phyloP scores from a whole-genome alignment of 1,139 yeast species.

The Candida tropicalis region DNA sequence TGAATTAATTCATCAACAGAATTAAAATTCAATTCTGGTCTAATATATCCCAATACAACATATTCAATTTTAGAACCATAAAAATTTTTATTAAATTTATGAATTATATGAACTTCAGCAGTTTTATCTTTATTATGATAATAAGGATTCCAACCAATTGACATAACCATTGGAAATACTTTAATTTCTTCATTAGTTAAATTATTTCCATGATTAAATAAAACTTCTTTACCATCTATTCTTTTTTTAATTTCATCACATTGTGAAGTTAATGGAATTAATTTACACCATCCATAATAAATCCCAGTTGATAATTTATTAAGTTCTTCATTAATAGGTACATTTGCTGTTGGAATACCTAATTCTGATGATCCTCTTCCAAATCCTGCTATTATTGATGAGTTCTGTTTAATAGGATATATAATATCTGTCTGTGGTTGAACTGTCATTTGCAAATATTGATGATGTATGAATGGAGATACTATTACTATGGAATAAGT shows the following conservation, averaged over 20 bases:
- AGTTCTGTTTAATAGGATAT: conserved; percentile 61
- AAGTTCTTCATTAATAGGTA: conserved; percentile 60
- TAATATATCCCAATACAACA: conserved; percentile 79
- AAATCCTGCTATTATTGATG: conserved; percentile 79
- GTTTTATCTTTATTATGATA: conserved; percentile 77
- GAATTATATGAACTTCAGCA: conserved; percentile 86
- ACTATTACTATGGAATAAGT: too few relatives aligned
- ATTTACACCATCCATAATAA: conserved; percentile 80
- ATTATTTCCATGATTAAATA: conserved; percentile 62
- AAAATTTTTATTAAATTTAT: conserved; percentile 65
- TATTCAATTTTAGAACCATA: conserved; percentile 81
- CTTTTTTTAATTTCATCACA: conserved; percentile 18
- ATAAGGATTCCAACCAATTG: conserved; percentile 95
- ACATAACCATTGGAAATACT: conserved; percentile 86
- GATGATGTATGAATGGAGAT: not conserved
- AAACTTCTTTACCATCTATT: conserved; percentile 47
- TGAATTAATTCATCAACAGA: conserved; percentile 83
- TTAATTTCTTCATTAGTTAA: conserved; percentile 43
- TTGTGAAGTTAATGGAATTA: conserved; percentile 24
- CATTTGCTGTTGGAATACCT: conserved; percentile 95
- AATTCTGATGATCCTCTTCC: conserved; percentile 94
- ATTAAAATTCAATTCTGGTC: conserved; percentile 89
- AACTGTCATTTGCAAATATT: too few relatives aligned
- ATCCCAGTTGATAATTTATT: conserved; percentile 73
- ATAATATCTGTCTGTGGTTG: conserved; percentile 32